Conservation (phyloP, 2,329 filamentous ascomycete genomes). For the Fusarium anguioides region DNA sequence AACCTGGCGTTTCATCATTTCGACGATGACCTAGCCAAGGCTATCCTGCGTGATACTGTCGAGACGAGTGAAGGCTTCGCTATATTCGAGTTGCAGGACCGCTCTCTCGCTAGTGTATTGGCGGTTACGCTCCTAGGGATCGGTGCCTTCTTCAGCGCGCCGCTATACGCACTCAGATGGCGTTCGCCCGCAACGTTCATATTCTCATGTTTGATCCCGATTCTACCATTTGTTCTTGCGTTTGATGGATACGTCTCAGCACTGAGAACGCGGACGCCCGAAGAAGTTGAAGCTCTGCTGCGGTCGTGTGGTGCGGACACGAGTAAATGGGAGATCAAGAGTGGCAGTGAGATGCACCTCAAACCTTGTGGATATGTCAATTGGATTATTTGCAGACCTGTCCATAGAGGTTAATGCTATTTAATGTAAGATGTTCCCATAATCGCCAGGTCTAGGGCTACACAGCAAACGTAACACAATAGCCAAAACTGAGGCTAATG, state of each 20-base stretch:
- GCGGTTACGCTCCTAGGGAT: slow-evolving; percentile 64
- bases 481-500: no score
- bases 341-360: slow-evolving; percentile 59
- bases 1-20: slow-evolving; percentile 84
- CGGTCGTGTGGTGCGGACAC: slow-evolving; percentile 60
- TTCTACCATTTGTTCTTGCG: slow-evolving; percentile 74
- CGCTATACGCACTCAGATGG: slow-evolving; percentile 64
- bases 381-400: slow-evolving; percentile 63
- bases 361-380: slow-evolving; percentile 63
- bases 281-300: slow-evolving; percentile 72
- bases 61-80: slow-evolving; percentile 74
- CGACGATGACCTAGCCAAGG: slow-evolving; percentile 68
- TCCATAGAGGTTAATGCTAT: slow-evolving; percentile 17
- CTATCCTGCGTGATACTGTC: slow-evolving; percentile 72
- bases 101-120: slow-evolving; percentile 65
- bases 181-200: slow-evolving; percentile 66
- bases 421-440: no score
- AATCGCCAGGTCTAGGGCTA: no score
- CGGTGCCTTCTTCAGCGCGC: slow-evolving; percentile 62
- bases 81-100: slow-evolving; percentile 80
- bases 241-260: slow-evolving; percentile 77
- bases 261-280: slow-evolving; percentile 72
- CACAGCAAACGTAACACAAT: no score
- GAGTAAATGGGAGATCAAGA: slow-evolving; percentile 61
- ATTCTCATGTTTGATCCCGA: slow-evolving; percentile 73